These are phyloP conservation scores for Aspergillus incahuasiensis DNA, from an alignment of 495 filamentous ascomycete species.

Conservation along the genomic window DNA sequence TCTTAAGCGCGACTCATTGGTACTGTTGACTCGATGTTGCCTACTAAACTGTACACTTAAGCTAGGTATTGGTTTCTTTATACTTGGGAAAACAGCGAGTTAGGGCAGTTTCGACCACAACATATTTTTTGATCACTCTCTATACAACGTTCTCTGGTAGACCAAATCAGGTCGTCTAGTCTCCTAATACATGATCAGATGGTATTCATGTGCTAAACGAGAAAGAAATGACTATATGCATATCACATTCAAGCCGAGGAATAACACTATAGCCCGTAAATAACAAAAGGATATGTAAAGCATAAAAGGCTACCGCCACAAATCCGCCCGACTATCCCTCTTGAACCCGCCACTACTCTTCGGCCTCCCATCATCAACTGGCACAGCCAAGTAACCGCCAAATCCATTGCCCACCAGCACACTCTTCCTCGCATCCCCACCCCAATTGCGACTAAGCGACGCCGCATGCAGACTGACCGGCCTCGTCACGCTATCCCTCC, in stretches of 20 bases:
- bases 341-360: conserved; percentile 35
- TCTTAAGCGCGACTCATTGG: background rate
- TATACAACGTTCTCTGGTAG: background rate
- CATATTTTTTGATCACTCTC: background rate
- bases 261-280: background rate
- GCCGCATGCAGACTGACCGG: conserved; percentile 54
- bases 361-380: conserved; percentile 46
- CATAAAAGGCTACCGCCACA: conserved; percentile 33
- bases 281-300: background rate
- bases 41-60: background rate
- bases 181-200: background rate
- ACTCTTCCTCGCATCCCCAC: conserved; percentile 54
- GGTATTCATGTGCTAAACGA: background rate
- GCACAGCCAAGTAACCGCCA: conserved; percentile 78
- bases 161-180: background rate
- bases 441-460: conserved; percentile 53
- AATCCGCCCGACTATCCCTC: conserved; percentile 36
- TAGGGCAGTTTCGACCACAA: background rate
- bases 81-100: background rate
- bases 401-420: conserved; percentile 72
- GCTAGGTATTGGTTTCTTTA: background rate
- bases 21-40: background rate
- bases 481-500: conserved; percentile 38
- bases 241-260: background rate
- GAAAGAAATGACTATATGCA: background rate